Base-by-base conservation (phyloP, 139 green algal species). In the Pleodorina starrii region DNA sequence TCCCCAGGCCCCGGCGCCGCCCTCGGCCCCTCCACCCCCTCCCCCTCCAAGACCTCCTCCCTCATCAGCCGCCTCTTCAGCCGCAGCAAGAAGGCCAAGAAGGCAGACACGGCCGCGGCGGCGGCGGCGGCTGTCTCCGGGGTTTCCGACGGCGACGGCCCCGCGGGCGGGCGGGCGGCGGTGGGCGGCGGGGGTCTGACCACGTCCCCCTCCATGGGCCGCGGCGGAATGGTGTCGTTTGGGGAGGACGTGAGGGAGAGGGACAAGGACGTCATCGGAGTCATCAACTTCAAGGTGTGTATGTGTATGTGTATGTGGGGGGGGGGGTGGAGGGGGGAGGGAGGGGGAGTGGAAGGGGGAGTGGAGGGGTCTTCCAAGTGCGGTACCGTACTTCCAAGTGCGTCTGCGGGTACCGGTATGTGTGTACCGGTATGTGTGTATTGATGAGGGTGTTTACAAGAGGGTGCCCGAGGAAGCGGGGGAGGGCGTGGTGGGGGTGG, bases 181-280 rank as follows among this genome's bases (percentile, higher is more conserved):
- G 29, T n/a, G n/a, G n/a, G n/a, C n/a, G n/a, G n/a, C n/a, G n/a
- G n/a, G n/a, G n/a, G 14, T 10, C 27, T 54, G 42, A 59, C 43
- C 21, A 12, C n/a, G 72, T 59, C 42, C 10, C 4, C 40, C 16
- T 38, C 43, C 23, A 35, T 80, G 16, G 42, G 42, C 25, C 21
- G 42, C 23, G 21, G 72, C 68, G 46, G 68, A 16, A 29, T 25
- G 29, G 63, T 73, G n/a, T 7, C 7, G 2, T 77, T 77, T 36
- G 69, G 10, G n/a, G 63, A 77, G 27, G 25, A 42, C 66, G 9
- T 21, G 19, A 32, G 2, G 46, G 75, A 83, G 29, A 27, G 32
- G 63, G 63, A 73, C 76, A 84, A 84, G 54, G 78, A 85, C 54
- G 38, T 72, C 23, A 42, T 54, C 36, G 78, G 78, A 17, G 42